Conservation (phyloP, 2,329 filamentous ascomycete species). For the Aspergillus sp. region DNA sequence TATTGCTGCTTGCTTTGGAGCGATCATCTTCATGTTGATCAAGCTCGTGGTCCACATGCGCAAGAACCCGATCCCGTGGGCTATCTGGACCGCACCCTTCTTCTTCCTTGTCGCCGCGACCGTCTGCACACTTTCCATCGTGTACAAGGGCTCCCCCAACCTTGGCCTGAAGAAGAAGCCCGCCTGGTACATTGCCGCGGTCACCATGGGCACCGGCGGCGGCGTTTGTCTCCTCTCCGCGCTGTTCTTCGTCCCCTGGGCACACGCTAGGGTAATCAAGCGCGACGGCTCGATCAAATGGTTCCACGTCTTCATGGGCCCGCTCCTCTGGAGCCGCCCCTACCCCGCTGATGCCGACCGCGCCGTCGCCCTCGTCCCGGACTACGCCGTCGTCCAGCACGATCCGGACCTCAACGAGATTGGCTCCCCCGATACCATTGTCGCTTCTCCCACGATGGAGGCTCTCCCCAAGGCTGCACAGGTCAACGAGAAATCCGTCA, state of each 20-base stretch:
- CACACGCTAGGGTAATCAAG: slow-evolving; percentile 70
- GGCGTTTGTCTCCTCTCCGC: slow-evolving; percentile 64
- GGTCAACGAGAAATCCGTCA: slow-evolving; percentile 46
- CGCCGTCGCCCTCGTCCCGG: slow-evolving; percentile 62
- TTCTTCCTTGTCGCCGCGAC: slow-evolving; percentile 78
- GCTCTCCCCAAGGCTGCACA: slow-evolving; percentile 30
- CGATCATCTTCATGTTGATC: slow-evolving; percentile 73
- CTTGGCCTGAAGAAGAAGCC: slow-evolving; percentile 66
- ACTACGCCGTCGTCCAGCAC: slow-evolving; percentile 78
- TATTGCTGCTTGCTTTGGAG: slow-evolving; percentile 67
- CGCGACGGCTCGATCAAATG: slow-evolving; percentile 67
- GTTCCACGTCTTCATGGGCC: slow-evolving; percentile 66
- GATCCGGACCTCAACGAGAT: not conserved
- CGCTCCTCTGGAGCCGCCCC: slow-evolving; percentile 66
- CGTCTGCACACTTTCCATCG: slow-evolving; percentile 75
- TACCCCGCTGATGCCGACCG: slow-evolving; percentile 56
- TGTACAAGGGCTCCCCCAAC: slow-evolving; percentile 78
- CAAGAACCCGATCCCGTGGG: slow-evolving; percentile 72
- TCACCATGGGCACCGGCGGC: slow-evolving; percentile 67
- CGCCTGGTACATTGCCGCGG: slow-evolving; percentile 66
- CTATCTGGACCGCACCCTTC: slow-evolving; percentile 72
- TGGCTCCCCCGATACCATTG: slow-evolving; percentile 15
- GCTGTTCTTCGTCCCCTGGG: slow-evolving; percentile 74
- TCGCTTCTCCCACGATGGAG: slow-evolving; percentile 32
- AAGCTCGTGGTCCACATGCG: slow-evolving; percentile 73